Conservation (phyloP, 441 rosid species). For the Arabidopsis lyrata region DNA sequence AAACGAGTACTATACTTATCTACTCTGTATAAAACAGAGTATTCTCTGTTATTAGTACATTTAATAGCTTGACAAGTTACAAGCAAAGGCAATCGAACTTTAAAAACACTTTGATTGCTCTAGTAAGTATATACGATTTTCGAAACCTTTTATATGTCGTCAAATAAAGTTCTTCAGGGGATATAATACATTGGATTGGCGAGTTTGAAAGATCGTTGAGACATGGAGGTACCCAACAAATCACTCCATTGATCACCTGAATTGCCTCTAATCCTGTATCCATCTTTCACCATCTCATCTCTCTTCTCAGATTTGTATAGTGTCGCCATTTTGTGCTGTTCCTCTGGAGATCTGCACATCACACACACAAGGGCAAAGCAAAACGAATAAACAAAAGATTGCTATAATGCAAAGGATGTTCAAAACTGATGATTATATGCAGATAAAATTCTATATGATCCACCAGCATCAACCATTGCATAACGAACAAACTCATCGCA, state of each 20-base stretch:
- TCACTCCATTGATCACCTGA: conserved; percentile 98
- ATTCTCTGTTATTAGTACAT: conserved; percentile 6
- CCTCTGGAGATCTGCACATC: conserved; percentile 48
- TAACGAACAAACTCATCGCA: conserved; percentile 2
- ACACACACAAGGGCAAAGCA: conserved; percentile 7
- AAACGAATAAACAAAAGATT: not conserved
- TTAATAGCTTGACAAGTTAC: not conserved
- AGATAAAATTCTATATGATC: too few relatives aligned
- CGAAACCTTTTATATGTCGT: conserved; percentile 31
- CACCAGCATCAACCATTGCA: conserved; percentile 1
- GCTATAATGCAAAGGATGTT: not conserved
- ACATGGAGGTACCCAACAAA: conserved; percentile 66
- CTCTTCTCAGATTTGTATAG: conserved; percentile 83
- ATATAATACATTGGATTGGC: conserved; percentile 93
- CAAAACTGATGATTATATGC: not conserved
- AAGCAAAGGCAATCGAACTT: conserved; percentile 30
- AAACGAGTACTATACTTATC: not conserved
- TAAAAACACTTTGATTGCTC: conserved; percentile 36
- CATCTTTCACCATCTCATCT: conserved; percentile 69
- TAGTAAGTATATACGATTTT: conserved; percentile 9
- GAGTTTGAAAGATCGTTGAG: conserved; percentile 80
- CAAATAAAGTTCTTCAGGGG: conserved; percentile 58
- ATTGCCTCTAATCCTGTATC: conserved; percentile 80
- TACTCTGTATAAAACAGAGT: conserved; percentile 23
- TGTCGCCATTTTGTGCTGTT: conserved; percentile 64